Base-by-base conservation (phyloP, 129 eudicot species). In the Arctium minus region DNA sequence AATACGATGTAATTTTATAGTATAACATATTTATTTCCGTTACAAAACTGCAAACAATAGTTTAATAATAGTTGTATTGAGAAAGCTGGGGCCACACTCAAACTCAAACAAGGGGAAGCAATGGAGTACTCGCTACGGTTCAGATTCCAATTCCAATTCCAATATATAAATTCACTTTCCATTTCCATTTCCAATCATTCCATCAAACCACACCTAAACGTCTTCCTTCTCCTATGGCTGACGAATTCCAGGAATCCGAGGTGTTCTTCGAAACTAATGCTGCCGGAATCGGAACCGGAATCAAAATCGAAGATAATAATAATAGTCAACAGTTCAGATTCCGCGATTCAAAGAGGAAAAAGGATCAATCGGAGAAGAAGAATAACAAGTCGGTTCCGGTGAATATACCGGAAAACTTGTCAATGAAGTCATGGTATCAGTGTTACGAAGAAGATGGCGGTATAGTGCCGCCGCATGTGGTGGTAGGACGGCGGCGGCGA, bases 381-480 rank as follows among this genome's bases (percentile, higher is more conserved):
- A 76, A 79, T 12, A 50, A 48, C 10, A 70, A 18, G 6, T 73
- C 89, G 8, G 76, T 72, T 30, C 92, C 92, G 56, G 76, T 87
- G 76, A 83, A 72, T 29, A 83, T 87, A 10, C 90, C 90, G 32
- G 82, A 69, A 4, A 76, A 65, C 3, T 17, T 53, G 6, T 46
- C 70, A 17, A 36, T 17, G 37, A 71, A 36, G 30, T 31, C 48
- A 32, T 32, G 8, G 27, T 17, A 11, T 62, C 33, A 1, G n/a
- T 9, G 68, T 27, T 38, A 36, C 1, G 91, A 79, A 7, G 86
- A 79, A 10, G 83, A 38, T 36, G 88, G 83, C 3, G 86, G 67
- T 76, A 84, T 85, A 72, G 83, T 83, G 83, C 93, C 93, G 40
- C 96, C 96, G 33, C 96, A 91, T 74, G 85, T 87, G 71, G 89